Evolutionary conservation across 768 basidiomycete genomes (phyloP), one percentile per base, ranked within the genome.

Genomic region (Sporobolomyces phaffii): DNA sequence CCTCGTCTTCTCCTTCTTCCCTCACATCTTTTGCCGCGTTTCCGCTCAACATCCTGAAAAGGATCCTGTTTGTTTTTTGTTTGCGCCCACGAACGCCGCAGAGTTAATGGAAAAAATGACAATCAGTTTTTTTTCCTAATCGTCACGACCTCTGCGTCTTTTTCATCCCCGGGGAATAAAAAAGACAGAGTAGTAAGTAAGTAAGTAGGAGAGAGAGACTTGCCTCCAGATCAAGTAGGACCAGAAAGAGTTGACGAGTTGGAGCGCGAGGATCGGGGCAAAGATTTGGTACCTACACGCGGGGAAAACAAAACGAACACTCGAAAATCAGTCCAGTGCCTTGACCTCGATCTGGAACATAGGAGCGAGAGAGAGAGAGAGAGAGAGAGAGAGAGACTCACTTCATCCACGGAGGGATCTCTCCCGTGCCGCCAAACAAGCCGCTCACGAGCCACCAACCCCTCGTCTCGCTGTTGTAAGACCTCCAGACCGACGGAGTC

Each of bases 211-310:
- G 80, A 85, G 48, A 69, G 91, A 90, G 88, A 82, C 80, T 57
- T 94, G 87, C 60, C 90, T 85, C 76, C 83, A 78, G 77, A 97
- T 91, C 31, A 91, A 81, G 62, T 60, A 85, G 77, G 89, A 94
- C 93, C 93, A 97, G 81, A 96, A 96, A 29, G 94, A 65, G 76
- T 97, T 97, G 73, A 99, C 81, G 44, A 84, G 72, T 76, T 92
- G 90, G 20, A 99, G 81, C 0, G 90, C 78, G 9, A 85, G 68
- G 62, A 98, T 79, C 0, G 91, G 87, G 0, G 78, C 66, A 73
- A 93, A 89, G 57, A 94, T 84, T 71, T 91, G 90, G 73, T 84
- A 86, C 73, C 81, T 84, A 50, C 24, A 22, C 51, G 29, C 34
- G 20, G 62, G 73, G 17, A 38, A 34, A 5, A 24, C 13, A 10